phyloP scores from a whole-genome alignment of 2,329 filamentous ascomycete genomes.

The Bipolaris bicolor region DNA sequence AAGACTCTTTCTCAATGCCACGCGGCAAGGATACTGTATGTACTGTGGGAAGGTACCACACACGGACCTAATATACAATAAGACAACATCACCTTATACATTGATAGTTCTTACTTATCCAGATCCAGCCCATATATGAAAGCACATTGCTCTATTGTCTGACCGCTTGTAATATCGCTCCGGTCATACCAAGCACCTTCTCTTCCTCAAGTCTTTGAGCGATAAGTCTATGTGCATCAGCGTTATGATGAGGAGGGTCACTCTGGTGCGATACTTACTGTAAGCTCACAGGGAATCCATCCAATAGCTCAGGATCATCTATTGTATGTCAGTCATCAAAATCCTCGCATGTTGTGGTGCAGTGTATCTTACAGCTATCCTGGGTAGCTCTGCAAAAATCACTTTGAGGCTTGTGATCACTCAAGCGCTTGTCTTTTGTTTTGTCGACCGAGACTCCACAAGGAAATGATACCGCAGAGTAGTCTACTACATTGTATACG shows the following conservation, averaged over 20 bases:
- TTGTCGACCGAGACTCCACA: slow-evolving; percentile 50
- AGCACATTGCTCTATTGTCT: neutral
- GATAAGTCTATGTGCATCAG: slow-evolving; percentile 36
- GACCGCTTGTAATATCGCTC: slow-evolving; percentile 41
- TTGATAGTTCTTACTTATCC: neutral
- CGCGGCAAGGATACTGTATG: neutral
- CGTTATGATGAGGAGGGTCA: neutral
- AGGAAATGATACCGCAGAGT: slow-evolving; percentile 55
- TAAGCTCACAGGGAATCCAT: slow-evolving; percentile 54
- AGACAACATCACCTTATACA: neutral
- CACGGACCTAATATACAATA: neutral
- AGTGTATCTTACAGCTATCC: slow-evolving; percentile 51
- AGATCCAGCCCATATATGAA: neutral
- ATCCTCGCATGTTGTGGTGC: no score
- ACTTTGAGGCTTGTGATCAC: slow-evolving; percentile 38
- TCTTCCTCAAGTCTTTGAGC: slow-evolving; percentile 52
- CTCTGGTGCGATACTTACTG: slow-evolving; percentile 33
- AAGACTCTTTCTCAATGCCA: slow-evolving; percentile 7
- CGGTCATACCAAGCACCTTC: slow-evolving; percentile 51
- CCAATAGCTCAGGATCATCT: slow-evolving; percentile 49
- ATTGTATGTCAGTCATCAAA: neutral
- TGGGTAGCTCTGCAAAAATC: slow-evolving; percentile 50
- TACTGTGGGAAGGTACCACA: neutral
- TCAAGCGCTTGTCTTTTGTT: slow-evolving; percentile 41
- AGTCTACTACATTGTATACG: slow-evolving; percentile 58